These are phyloP conservation scores for Dipodascus geniculatus DNA, from an alignment of 805 yeast genomes.

Conservation along the genomic window DNA sequence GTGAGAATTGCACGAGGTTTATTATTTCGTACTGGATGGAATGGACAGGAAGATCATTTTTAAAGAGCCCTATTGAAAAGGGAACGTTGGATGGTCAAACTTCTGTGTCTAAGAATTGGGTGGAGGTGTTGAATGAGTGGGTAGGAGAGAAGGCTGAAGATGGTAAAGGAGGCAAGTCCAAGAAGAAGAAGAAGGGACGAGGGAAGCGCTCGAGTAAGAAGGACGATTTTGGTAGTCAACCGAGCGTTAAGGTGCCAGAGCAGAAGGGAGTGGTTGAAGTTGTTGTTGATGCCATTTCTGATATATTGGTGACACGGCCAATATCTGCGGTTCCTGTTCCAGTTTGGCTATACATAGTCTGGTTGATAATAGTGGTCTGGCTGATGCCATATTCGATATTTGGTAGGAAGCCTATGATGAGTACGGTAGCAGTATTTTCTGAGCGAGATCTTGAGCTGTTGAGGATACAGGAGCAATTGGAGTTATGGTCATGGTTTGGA, in stretches of 20 bases:
- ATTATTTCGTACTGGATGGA: conserved; percentile 62
- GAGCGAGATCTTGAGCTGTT: conserved; percentile 15
- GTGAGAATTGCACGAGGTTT: conserved; percentile 45
- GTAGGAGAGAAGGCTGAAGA: conserved; percentile 6
- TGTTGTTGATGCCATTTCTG: conserved; percentile 5
- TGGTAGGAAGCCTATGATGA: no score
- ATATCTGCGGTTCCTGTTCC: conserved; percentile 9
- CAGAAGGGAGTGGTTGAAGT: conserved; percentile 3
- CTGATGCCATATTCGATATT: no score
- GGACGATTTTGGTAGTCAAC: not conserved
- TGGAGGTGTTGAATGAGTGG: conserved; percentile 27
- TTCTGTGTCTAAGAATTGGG: conserved; percentile 42
- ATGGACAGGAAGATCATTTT: conserved; percentile 91
- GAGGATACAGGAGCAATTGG: conserved; percentile 39
- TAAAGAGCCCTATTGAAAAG: conserved; percentile 77
- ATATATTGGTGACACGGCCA: conserved; percentile 2
- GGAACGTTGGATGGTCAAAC: conserved; percentile 75
- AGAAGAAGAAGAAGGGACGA: conserved; percentile 9
- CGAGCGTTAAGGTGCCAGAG: not conserved
- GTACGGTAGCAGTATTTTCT: not conserved
- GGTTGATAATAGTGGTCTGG: not conserved
- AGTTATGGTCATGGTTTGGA: conserved; percentile 66
- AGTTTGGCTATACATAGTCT: conserved; percentile 5
- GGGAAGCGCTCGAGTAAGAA: conserved; percentile 1
- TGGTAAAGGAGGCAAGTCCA: not conserved